Evolutionary conservation across 495 filamentous ascomycete genomes (phyloP).

Genomic region (Xylaria scruposa): DNA sequence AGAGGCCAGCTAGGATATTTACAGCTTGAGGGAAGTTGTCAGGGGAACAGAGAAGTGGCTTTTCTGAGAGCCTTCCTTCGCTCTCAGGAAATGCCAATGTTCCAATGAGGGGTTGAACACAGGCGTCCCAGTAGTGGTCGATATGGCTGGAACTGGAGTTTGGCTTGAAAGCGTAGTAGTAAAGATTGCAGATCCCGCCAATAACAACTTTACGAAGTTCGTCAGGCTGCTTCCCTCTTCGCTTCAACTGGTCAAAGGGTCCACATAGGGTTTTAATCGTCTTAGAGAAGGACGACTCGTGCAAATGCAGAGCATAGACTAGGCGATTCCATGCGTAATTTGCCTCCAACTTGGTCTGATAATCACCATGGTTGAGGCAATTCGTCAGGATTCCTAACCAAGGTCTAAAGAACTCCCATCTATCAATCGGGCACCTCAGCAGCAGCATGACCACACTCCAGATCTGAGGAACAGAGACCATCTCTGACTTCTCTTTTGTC

Average conservation of each 20-base stretch:
- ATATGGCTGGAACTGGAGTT: constrained; percentile 64
- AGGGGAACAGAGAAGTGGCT: constrained; percentile 27
- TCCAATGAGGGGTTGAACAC: constrained; percentile 64
- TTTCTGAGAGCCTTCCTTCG: constrained; percentile 37
- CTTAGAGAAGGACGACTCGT: constrained; percentile 62
- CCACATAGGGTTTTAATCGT: constrained; percentile 71
- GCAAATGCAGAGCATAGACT: constrained; percentile 70
- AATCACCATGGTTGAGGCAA: constrained; percentile 84
- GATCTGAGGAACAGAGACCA: constrained; percentile 77
- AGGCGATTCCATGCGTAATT: constrained; percentile 85
- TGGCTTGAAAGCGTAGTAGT: constrained; percentile 87
- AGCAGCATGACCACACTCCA: constrained; percentile 85
- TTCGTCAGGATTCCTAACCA: constrained; percentile 80
- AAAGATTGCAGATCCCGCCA: constrained; percentile 74
- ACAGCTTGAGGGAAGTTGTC: constrained; percentile 54
- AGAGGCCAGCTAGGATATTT: constrained; percentile 69
- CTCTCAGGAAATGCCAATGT: constrained; percentile 44
- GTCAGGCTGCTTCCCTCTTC: constrained; percentile 64
- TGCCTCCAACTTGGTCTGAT: constrained; percentile 73
- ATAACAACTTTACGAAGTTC: constrained; percentile 66
- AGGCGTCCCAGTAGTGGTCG: constrained; percentile 81
- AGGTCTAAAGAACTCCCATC: constrained; percentile 73
- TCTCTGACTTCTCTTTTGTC: constrained; percentile 67
- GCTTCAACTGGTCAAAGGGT: constrained; percentile 75
- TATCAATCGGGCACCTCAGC: constrained; percentile 68